Percentiles rank a stretch among this genome's conserved stretches.
phyloP scores from a whole-genome alignment of 768 basidiomycete species.

The Mrakia hoshinonis region DNA sequence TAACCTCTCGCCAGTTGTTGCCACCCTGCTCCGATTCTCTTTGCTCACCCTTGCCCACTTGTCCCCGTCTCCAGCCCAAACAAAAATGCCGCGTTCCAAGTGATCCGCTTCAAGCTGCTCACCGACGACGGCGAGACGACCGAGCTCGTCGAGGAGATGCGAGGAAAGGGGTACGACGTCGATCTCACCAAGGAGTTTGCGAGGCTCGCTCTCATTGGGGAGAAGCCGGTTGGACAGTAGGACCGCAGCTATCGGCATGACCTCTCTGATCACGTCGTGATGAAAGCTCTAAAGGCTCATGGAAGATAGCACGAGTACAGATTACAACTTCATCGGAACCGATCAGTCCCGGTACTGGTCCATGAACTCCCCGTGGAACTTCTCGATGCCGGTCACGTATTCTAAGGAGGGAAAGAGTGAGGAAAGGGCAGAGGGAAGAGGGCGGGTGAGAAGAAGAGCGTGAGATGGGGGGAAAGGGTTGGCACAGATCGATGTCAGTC shows the following conservation, averaged over 20 bases:
- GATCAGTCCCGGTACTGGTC: constrained; percentile 39
- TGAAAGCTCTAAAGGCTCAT: too few relatives aligned
- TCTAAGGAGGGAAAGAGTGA: too few relatives aligned
- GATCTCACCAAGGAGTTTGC: not conserved
- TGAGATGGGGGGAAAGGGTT: too few relatives aligned
- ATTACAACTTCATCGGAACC: not conserved
- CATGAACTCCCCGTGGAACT: constrained; percentile 59
- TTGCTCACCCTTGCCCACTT: too few relatives aligned
- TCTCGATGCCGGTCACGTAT: constrained; percentile 74
- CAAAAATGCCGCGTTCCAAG: constrained; percentile 23
- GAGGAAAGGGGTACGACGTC: constrained; percentile 27
- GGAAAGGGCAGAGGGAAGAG: too few relatives aligned
- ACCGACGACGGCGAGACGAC: constrained; percentile 22
- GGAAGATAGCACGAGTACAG: too few relatives aligned
- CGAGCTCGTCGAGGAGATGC: constrained; percentile 27
- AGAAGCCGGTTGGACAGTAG: constrained; percentile 1
- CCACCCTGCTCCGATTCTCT: not conserved
- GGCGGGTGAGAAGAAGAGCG: too few relatives aligned
- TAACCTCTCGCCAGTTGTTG: not conserved
- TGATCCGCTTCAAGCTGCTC: constrained; percentile 27
- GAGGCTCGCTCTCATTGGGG: not conserved
- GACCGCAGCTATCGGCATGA: too few relatives aligned
- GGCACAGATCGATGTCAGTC: too few relatives aligned
- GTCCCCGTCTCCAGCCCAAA: not conserved
- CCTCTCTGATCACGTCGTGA: too few relatives aligned